Evolutionary conservation across 345 rosid species (phyloP).

Genomic region (Populus ilicifolia): DNA sequence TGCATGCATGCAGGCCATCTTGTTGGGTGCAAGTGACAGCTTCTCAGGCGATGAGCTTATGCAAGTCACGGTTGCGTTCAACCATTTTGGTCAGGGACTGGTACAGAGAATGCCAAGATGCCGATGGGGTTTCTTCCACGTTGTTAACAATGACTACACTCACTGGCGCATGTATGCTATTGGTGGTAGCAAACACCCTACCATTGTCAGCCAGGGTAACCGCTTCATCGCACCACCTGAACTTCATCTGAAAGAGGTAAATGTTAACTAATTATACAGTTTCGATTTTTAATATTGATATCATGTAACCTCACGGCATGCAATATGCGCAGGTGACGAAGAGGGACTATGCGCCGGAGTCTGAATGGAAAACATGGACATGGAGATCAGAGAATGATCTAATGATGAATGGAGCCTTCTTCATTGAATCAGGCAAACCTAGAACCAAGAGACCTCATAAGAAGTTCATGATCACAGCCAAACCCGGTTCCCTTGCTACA

Average conservation of each 20-base stretch:
- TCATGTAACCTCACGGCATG: no score
- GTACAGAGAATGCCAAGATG: slow-evolving; percentile 38
- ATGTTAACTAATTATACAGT: no score
- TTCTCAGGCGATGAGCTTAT: slow-evolving; percentile 21
- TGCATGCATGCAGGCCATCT: slow-evolving; percentile 17
- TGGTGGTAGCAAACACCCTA: slow-evolving; percentile 33
- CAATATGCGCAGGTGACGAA: slow-evolving; percentile 19
- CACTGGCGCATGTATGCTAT: slow-evolving; percentile 32
- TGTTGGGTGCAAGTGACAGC: slow-evolving; percentile 32
- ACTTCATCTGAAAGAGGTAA: slow-evolving; percentile 13
- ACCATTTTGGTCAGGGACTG: slow-evolving; percentile 35
- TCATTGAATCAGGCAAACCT: slow-evolving; percentile 20
- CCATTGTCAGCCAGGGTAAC: slow-evolving; percentile 34
- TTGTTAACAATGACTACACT: slow-evolving; percentile 35
- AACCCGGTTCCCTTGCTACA: slow-evolving; percentile 16
- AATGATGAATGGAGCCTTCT: slow-evolving; percentile 32
- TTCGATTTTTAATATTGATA: no score
- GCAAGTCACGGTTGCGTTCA: slow-evolving; percentile 33
- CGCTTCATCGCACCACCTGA: slow-evolving; percentile 24
- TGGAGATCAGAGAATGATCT: slow-evolving; percentile 30
- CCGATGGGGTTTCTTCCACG: slow-evolving; percentile 38
- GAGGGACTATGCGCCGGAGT: slow-evolving; percentile 25
- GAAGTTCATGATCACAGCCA: slow-evolving; percentile 20
- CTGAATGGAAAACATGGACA: slow-evolving; percentile 26
- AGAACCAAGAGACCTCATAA: background rate